Evolutionary conservation across 345 rosid species (phyloP).

Genomic region (Leavenworthia alabamica): DNA sequence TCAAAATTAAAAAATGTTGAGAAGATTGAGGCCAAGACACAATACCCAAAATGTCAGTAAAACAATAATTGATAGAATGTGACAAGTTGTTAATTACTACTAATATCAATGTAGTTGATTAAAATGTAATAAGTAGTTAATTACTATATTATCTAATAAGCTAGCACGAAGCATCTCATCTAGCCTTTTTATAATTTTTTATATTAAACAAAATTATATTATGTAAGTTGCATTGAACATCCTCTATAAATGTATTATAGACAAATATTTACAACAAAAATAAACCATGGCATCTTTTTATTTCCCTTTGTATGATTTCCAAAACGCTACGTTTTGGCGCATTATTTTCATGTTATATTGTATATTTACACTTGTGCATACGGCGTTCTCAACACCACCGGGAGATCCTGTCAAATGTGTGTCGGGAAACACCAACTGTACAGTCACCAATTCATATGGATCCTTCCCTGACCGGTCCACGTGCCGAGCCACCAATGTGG

Average conservation of each 20-base stretch:
- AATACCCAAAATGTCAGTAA: not conserved
- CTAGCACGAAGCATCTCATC: not conserved
- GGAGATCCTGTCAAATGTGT: not conserved
- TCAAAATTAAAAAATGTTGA: not conserved
- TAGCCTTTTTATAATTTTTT: not conserved
- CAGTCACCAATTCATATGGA: not conserved
- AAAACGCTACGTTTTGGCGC: not conserved
- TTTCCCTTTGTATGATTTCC: not conserved
- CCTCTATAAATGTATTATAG: not conserved
- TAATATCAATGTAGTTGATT: not conserved
- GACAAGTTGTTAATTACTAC: not conserved
- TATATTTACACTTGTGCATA: not conserved
- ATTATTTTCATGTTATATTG: not conserved
- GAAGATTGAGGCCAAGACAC: not conserved
- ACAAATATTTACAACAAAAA: not conserved
- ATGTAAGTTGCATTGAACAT: not conserved
- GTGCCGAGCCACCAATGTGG: not conserved
- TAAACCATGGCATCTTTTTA: not conserved
- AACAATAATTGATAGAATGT: not conserved
- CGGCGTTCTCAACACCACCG: not conserved
- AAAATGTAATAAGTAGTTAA: not conserved
- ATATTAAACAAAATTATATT: not conserved
- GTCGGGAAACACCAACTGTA: not conserved
- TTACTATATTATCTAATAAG: not conserved
- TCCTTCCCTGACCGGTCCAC: not conserved